These are phyloP conservation scores for Lycium barbarum DNA, from an alignment of 257 asterid species.

Conservation along the genomic window DNA sequence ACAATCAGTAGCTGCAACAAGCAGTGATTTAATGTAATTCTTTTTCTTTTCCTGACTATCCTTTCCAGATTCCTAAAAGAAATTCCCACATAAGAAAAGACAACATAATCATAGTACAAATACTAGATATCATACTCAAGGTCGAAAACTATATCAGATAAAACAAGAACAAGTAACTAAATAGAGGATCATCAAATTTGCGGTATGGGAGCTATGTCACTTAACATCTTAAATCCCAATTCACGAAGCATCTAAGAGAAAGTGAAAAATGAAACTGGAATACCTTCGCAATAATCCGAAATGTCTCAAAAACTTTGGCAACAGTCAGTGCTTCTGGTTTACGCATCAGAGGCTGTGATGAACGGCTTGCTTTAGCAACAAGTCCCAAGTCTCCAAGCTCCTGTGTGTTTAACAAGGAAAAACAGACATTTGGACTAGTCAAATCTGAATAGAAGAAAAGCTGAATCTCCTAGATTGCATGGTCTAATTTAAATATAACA, in stretches of 20 bases:
- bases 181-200: not conserved
- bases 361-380: conserved; percentile 89
- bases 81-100: conserved; percentile 32
- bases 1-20: conserved; percentile 96
- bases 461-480: not conserved
- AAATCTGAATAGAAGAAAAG: conserved; percentile 18
- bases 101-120: conserved; percentile 32
- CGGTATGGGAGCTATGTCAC: too few relatives aligned
- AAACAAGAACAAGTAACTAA: conserved; percentile 26
- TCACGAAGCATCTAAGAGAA: not conserved
- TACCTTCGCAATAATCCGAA: conserved; percentile 88
- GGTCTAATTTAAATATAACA: not conserved
- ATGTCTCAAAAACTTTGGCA: conserved; percentile 80
- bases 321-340: conserved; percentile 87
- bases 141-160: not conserved
- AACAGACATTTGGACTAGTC: not conserved
- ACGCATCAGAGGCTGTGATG: conserved; percentile 87
- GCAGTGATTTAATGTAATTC: conserved; percentile 78
- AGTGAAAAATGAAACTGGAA: not conserved
- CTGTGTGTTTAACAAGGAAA: conserved; percentile 42
- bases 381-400: conserved; percentile 95
- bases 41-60: conserved; percentile 94
- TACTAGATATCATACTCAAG: conserved; percentile 22
- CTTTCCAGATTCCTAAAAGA: conserved; percentile 86
- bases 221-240: too few relatives aligned